Evolutionary conservation across 2,329 filamentous ascomycete species (phyloP).

Genomic region (Waltergamsia citrina): DNA sequence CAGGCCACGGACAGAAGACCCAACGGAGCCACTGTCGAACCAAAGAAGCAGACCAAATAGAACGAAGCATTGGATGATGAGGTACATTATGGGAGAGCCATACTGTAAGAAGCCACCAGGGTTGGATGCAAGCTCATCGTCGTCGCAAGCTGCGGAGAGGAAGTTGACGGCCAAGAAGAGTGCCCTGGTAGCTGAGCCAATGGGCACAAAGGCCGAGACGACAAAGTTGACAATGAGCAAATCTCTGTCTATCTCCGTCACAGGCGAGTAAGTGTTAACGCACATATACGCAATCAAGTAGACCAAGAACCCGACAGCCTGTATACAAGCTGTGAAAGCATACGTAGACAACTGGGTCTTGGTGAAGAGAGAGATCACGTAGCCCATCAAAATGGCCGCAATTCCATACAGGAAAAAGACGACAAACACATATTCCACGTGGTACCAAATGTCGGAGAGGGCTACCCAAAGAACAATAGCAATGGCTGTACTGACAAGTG

Average conservation of each 20-base stretch:
- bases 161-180: conserved; percentile 74
- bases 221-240: conserved; percentile 67
- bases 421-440: conserved; percentile 72
- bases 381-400: conserved; percentile 65
- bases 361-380: conserved; percentile 72
- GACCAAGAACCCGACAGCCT: conserved; percentile 61
- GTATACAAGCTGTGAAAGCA: conserved; percentile 69
- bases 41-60: conserved; percentile 68
- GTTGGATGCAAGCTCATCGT: conserved; percentile 51
- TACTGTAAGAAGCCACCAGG: conserved; percentile 66
- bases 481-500: conserved; percentile 54
- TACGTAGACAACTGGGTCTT: conserved; percentile 76
- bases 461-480: conserved; percentile 60
- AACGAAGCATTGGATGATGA: conserved; percentile 62
- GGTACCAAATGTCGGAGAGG: conserved; percentile 61
- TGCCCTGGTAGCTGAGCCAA: conserved; percentile 64
- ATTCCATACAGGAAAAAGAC: conserved; percentile 75
- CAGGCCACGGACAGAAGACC: conserved; percentile 37
- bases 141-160: conserved; percentile 71
- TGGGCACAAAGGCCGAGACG: conserved; percentile 64
- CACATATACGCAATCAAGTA: conserved; percentile 65
- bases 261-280: conserved; percentile 61
- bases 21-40: conserved; percentile 66
- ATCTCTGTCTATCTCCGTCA: conserved; percentile 49
- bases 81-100: conserved; percentile 76